Evolutionary conservation across 768 basidiomycete species (phyloP), one percentile per base, ranked within the genome.

Genomic region (Mycena chlorophos): DNA sequence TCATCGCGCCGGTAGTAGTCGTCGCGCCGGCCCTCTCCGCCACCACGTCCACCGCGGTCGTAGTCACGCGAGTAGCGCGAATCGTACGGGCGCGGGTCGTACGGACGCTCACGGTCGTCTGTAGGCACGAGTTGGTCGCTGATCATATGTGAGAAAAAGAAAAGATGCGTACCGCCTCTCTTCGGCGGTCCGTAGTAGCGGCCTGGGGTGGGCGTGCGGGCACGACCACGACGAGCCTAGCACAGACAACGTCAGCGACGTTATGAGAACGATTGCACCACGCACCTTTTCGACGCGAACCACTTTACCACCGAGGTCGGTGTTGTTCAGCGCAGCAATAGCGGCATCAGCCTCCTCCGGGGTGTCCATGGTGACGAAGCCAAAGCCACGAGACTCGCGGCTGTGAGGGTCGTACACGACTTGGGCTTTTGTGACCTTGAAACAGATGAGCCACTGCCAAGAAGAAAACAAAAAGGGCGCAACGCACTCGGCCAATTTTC

Each of bases 171-270:
- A 2, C 88, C 86, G 56, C 76, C 73, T 34, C 90, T 81, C 75
- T 95, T 94, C 40, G 94, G 91, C 45, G 94, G 92, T 0, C 94
- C 95, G 59, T 91, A 92, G 81, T 99, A 99, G 51, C 89, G 77
- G 25, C 96, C 96, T 3, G 96, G 96, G 5, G 96, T 99, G 2
- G 96, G 90, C 13, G 93, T 91, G 61, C 93, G 80, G 17, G 92
- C 93, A 58, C 93, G 87, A 53, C 89, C 93, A 62, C 92, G 88
- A 49, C 92, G 89, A 61, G 93, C 93, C 91, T 92, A 53, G 20
- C 28, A 14, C 22, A 19, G 14, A 23, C 37, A 54, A 20, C 49
- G 23, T n/a, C 0, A 1, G 4, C 31, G 5, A 49, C 5, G 26
- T 5, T 4, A 42, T 26, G 45, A 30, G 20, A 48, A 3, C 27